These are phyloP conservation scores for Bimuria novae-zelandiae DNA, from an alignment of 2,329 filamentous ascomycete species.

Conservation along the genomic window DNA sequence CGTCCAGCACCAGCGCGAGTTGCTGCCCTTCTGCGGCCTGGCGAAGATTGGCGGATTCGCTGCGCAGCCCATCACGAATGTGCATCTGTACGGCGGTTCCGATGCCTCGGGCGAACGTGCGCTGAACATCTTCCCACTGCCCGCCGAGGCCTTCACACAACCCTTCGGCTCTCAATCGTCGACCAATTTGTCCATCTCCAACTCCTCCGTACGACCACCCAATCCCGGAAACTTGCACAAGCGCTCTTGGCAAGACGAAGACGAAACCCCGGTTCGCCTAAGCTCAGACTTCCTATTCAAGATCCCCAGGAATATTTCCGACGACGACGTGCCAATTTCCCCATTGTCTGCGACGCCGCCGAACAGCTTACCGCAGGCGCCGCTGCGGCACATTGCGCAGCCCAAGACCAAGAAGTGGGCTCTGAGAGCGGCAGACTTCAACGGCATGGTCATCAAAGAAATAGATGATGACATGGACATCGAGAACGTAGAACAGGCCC, in stretches of 20 bases:
- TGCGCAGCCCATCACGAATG: constrained; percentile 57
- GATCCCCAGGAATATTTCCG: constrained; percentile 23
- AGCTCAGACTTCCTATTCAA: constrained; percentile 36
- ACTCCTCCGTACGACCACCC: constrained; percentile 23
- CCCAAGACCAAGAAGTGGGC: constrained; percentile 29
- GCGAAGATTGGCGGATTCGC: constrained; percentile 73
- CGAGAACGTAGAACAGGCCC: constrained; percentile 33
- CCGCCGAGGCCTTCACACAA: constrained; percentile 39
- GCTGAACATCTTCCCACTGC: constrained; percentile 36
- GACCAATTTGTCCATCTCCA: constrained; percentile 32
- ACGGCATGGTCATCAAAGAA: constrained; percentile 20
- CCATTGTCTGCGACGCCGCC: constrained; percentile 38
- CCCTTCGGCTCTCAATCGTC: constrained; percentile 42
- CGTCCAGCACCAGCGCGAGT: constrained; percentile 57
- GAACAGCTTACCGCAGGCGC: constrained; percentile 21
- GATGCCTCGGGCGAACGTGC: constrained; percentile 40
- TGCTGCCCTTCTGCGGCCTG: constrained; percentile 81
- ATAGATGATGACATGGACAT: constrained; percentile 39
- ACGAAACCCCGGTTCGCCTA: constrained; percentile 24
- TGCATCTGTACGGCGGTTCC: constrained; percentile 42
- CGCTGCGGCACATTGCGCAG: constrained; percentile 35
- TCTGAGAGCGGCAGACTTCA: constrained; percentile 19
- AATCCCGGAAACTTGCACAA: constrained; percentile 46
- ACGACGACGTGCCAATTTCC: constrained; percentile 43
- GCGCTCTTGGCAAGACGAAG: constrained; percentile 49